phyloP scores from a whole-genome alignment of 2,329 filamentous ascomycete species.

The Penicillium oxalicum region DNA sequence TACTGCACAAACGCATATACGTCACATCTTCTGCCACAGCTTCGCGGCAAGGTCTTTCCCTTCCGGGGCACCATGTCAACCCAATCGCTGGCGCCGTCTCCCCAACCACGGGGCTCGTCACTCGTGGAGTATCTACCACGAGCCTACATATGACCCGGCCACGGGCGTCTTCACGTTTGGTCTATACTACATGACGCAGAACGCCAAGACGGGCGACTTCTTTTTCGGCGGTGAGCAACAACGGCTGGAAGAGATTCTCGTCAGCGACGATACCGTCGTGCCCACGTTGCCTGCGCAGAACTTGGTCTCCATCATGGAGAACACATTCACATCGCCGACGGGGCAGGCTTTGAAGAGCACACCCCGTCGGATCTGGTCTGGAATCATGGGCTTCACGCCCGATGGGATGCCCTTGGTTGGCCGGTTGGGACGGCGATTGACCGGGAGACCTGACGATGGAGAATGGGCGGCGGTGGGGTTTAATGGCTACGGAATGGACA shows the following conservation, averaged over 20 bases:
- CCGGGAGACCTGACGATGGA: background rate
- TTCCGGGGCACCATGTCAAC: constrained; percentile 2
- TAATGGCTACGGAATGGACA: constrained; percentile 3
- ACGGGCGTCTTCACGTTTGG: constrained; percentile 1
- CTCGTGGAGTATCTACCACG: constrained; percentile 4
- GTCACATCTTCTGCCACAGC: constrained; percentile 37
- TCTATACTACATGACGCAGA: constrained; percentile 2
- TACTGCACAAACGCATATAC: constrained; percentile 27
- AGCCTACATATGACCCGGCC: background rate
- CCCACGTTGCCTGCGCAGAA: background rate
- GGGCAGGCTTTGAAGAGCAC: background rate
- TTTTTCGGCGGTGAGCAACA: constrained; percentile 4
- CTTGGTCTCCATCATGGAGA: background rate
- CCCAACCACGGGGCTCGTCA: constrained; percentile 1
- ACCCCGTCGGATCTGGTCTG: constrained; percentile 3
- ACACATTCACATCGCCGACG: background rate
- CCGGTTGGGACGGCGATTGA: background rate
- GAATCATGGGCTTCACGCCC: constrained; percentile 3
- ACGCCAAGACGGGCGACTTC: constrained; percentile 3
- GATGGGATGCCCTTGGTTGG: constrained; percentile 3
- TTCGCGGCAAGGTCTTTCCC: constrained; percentile 21
- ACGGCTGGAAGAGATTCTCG: constrained; percentile 1
- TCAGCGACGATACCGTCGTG: constrained; percentile 2
- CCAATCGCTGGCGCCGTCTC: background rate
- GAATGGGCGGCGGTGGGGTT: constrained; percentile 3